Evolutionary conservation across 192 early-diverging fungal species (phyloP).

Genomic region (Tieghemiomyces parasiticus): DNA sequence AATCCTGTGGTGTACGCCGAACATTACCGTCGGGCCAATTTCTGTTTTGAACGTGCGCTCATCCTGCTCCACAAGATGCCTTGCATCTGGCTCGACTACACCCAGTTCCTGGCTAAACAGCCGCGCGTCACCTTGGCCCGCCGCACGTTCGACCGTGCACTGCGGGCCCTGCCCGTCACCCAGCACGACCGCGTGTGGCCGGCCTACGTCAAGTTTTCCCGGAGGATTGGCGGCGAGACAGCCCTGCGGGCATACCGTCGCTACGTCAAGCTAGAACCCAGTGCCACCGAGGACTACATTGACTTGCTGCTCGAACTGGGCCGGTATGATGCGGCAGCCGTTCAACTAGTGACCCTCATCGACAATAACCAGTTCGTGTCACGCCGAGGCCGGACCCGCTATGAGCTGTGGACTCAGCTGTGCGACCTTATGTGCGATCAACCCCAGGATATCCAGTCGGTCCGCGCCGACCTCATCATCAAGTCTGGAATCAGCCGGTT

Average conservation of each 20-base stretch:
- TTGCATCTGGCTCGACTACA: constrained; percentile 77
- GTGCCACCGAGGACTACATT: constrained; percentile 57
- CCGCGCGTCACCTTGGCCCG: constrained; percentile 52
- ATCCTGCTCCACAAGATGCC: constrained; percentile 95
- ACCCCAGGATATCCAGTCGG: constrained; percentile 43
- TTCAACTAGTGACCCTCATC: constrained; percentile 50
- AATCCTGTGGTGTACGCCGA: constrained; percentile 37
- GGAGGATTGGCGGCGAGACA: constrained; percentile 61
- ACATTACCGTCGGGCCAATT: constrained; percentile 47
- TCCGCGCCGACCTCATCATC: constrained; percentile 69
- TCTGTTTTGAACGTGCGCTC: constrained; percentile 76
- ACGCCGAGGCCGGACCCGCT: constrained; percentile 44
- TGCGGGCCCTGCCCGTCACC: constrained; percentile 79
- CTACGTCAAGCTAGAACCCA: constrained; percentile 75
- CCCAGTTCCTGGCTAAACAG: constrained; percentile 49
- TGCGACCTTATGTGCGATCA: constrained; percentile 67
- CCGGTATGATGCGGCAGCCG: constrained; percentile 63
- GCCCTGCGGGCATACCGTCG: constrained; percentile 65
- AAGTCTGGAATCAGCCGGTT: constrained; percentile 70
- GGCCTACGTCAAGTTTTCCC: constrained; percentile 67
- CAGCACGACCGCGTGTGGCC: constrained; percentile 88
- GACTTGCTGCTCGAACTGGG: constrained; percentile 47
- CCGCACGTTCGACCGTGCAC: constrained; percentile 78
- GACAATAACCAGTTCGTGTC: constrained; percentile 57
- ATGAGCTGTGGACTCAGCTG: constrained; percentile 23